phyloP scores from a whole-genome alignment of 306 rosid species.

The Fagus sylvatica region DNA sequence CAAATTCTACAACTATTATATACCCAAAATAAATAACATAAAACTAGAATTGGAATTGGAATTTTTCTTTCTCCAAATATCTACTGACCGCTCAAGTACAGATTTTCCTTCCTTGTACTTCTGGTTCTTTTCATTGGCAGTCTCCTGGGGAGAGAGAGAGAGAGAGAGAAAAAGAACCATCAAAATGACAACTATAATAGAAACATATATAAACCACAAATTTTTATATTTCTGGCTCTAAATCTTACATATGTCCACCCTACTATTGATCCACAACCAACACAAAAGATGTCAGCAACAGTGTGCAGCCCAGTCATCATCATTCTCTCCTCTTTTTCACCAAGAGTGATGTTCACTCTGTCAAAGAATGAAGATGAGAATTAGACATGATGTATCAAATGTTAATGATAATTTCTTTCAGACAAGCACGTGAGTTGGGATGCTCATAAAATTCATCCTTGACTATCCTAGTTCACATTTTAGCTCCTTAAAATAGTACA shows the following conservation, averaged over 20 bases:
- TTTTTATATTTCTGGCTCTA: constrained; percentile 30
- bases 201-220: constrained; percentile 21
- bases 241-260: constrained; percentile 95
- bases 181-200: constrained; percentile 31
- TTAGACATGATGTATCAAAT: no score
- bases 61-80: constrained; percentile 28
- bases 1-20: constrained; percentile 34
- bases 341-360: constrained; percentile 70
- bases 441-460: neutral
- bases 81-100: constrained; percentile 69
- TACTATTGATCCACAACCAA: constrained; percentile 85
- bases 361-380: constrained; percentile 29
- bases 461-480: neutral
- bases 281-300: constrained; percentile 89
- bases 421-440: no score
- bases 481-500: no score
- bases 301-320: constrained; percentile 89
- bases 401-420: no score
- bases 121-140: constrained; percentile 53
- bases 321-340: constrained; percentile 69
- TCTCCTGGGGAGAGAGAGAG: constrained; percentile 41
- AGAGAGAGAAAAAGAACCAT: constrained; percentile 25
- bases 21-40: neutral
- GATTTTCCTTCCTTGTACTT: constrained; percentile 80
- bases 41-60: constrained; percentile 22